Percentiles rank a stretch among this genome's conserved stretches.
These are phyloP conservation scores for Litsea cubeba DNA, from an alignment of 164 flowering plant species.

Conservation along the genomic window DNA sequence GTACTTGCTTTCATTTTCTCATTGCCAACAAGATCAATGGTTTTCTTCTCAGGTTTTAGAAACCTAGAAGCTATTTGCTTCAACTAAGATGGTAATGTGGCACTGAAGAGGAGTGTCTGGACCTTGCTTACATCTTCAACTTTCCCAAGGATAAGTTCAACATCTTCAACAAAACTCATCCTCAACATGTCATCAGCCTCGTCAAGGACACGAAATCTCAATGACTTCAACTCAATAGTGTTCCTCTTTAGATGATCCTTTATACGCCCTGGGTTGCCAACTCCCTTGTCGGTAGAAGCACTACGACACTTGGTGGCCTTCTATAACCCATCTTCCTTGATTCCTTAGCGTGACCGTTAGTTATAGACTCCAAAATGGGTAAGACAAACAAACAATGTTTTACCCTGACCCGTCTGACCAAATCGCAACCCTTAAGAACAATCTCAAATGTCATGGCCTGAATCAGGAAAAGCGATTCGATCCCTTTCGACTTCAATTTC, in stretches of 20 bases:
- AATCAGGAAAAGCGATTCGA: conserved; percentile 72
- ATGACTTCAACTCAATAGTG: conserved; percentile 59
- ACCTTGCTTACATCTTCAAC: conserved; percentile 78
- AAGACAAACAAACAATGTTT: conserved; percentile 86
- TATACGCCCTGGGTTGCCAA: conserved; percentile 63
- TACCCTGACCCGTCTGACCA: conserved; percentile 95
- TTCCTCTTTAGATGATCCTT: conserved; percentile 86
- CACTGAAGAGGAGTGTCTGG: conserved; percentile 97
- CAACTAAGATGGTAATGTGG: conserved; percentile 89
- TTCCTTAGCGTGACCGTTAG: conserved; percentile 52
- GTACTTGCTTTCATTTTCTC: conserved; percentile 93
- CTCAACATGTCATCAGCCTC: conserved; percentile 97
- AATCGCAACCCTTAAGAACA: too few species aligned
- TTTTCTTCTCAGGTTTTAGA: too few species aligned
- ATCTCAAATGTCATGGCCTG: conserved; percentile 95
- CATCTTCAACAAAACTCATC: conserved; percentile 99
- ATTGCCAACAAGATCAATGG: conserved; percentile 88
- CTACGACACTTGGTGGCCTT: conserved; percentile 74
- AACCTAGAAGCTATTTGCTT: conserved; percentile 74
- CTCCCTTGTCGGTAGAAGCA: conserved; percentile 83
- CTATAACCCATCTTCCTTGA: conserved; percentile 76
- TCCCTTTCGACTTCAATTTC: conserved; percentile 64
- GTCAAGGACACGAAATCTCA: conserved; percentile 88
- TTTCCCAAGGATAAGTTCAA: conserved; percentile 88
- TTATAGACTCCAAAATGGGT: conserved; percentile 81